phyloP scores from a whole-genome alignment of 2,329 filamentous ascomycete species.

The Aspergillus amoenus region DNA sequence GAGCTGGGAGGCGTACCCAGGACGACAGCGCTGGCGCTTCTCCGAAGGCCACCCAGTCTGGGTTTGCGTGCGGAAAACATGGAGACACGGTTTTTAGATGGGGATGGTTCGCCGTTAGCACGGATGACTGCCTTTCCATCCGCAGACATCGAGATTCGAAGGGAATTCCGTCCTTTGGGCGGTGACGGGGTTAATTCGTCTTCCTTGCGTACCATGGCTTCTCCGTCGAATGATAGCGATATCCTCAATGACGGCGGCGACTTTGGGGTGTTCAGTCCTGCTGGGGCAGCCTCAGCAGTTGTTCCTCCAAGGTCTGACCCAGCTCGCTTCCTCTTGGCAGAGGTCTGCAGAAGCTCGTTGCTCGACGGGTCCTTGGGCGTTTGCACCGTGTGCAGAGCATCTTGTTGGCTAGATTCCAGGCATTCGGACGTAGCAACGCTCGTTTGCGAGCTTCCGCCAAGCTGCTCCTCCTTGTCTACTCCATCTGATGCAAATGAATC shows the following conservation, averaged over 20 bases:
- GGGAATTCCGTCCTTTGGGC: conserved; percentile 47
- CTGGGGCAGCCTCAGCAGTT: conserved; percentile 15
- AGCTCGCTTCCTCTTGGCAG: conserved; percentile 36
- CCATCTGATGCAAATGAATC: conserved; percentile 21
- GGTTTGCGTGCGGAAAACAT: conserved; percentile 50
- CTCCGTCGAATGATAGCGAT: conserved; percentile 43
- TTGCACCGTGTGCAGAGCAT: conserved; percentile 15
- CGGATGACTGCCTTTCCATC: conserved; percentile 90
- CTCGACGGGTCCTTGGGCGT: not conserved
- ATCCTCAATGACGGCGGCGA: conserved; percentile 42
- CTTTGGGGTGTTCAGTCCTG: conserved; percentile 17
- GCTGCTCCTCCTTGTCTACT: conserved; percentile 29
- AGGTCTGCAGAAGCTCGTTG: conserved; percentile 21
- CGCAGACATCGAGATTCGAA: conserved; percentile 78
- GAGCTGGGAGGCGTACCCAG: conserved; percentile 60
- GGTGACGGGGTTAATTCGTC: conserved; percentile 42
- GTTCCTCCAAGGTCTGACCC: conserved; percentile 28
- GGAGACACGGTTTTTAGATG: conserved; percentile 54
- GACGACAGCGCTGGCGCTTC: conserved; percentile 69
- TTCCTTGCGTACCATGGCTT: conserved; percentile 39
- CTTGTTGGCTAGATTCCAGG: conserved; percentile 24
- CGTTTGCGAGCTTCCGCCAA: conserved; percentile 30
- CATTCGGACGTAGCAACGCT: conserved; percentile 28
- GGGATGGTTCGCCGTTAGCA: conserved; percentile 68
- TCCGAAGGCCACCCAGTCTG: conserved; percentile 57